Conservation (phyloP, 768 basidiomycete genomes). For the Lenzites betulinus region DNA sequence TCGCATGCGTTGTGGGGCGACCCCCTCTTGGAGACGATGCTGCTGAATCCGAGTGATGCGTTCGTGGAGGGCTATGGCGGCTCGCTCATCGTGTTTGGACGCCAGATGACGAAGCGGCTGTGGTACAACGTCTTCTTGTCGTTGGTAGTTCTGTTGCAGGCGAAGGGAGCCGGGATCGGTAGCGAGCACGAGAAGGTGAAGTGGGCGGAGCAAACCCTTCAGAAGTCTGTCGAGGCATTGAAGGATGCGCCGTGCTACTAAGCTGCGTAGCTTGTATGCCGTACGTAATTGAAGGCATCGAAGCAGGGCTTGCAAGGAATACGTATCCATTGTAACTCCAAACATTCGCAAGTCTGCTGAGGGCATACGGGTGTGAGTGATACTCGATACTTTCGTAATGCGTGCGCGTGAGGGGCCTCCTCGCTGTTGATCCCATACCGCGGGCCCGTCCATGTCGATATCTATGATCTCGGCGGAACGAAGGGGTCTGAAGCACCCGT, state of each 20-base stretch:
- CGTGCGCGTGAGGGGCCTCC: no score
- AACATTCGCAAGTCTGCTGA: no score
- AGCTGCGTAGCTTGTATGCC: not conserved
- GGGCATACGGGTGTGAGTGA: no score
- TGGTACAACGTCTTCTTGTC: slow-evolving; percentile 78
- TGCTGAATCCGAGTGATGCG: slow-evolving; percentile 53
- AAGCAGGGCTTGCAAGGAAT: no score
- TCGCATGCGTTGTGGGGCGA: slow-evolving; percentile 73
- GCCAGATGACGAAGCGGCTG: slow-evolving; percentile 73
- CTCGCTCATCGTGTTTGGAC: slow-evolving; percentile 53
- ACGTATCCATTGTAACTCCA: no score
- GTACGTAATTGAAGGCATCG: no score
- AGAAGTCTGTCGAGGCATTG: slow-evolving; percentile 41
- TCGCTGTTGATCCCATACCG: no score
- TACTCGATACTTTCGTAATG: no score
- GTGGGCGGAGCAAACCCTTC: slow-evolving; percentile 37
- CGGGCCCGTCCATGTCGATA: no score
- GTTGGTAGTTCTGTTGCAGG: slow-evolving; percentile 48
- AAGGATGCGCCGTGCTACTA: slow-evolving; percentile 55
- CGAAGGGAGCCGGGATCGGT: slow-evolving; percentile 36
- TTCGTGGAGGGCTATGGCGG: slow-evolving; percentile 66
- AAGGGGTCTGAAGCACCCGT: no score
- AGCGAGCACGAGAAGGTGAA: slow-evolving; percentile 34
- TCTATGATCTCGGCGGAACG: no score
- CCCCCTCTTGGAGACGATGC: slow-evolving; percentile 69